phyloP scores from a whole-genome alignment of 2,329 filamentous ascomycete species.

The Gaeumannomyces sp. region DNA sequence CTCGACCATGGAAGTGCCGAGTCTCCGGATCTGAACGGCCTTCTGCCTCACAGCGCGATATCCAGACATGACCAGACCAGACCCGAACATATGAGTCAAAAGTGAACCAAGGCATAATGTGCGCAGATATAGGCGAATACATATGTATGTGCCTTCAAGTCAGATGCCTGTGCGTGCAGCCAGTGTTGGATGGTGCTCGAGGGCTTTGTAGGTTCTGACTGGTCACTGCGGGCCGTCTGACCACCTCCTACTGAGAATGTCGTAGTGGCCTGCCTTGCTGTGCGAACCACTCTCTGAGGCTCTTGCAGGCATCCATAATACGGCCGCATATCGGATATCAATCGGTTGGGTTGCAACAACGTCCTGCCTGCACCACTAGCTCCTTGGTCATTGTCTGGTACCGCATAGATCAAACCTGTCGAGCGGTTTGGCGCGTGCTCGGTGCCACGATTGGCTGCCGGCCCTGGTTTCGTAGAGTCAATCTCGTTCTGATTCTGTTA shows the following conservation, averaged over 20 bases:
- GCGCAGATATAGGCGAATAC: neutral
- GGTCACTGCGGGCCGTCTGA: neutral
- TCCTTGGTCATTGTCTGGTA: neutral
- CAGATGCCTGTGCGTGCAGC: neutral
- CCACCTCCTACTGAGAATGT: neutral
- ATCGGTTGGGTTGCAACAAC: neutral
- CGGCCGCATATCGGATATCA: neutral
- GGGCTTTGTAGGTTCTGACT: neutral
- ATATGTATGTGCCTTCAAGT: neutral
- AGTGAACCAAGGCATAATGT: neutral
- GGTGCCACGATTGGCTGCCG: neutral
- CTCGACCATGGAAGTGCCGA: no score
- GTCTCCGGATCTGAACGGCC: no score
- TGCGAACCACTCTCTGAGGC: neutral
- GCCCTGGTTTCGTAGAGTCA: neutral
- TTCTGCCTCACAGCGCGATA: no score
- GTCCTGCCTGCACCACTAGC: neutral
- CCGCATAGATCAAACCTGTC: neutral
- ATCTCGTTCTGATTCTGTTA: no score
- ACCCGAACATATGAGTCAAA: neutral
- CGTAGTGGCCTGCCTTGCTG: neutral
- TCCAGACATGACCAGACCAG: neutral
- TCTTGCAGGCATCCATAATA: neutral
- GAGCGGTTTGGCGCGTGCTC: neutral
- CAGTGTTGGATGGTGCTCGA: no score